Percentiles rank a stretch among this genome's conserved stretches.
Evolutionary conservation across 108 stramenopile genomes (phyloP).

Genomic region (Skeletonema marinoi): DNA sequence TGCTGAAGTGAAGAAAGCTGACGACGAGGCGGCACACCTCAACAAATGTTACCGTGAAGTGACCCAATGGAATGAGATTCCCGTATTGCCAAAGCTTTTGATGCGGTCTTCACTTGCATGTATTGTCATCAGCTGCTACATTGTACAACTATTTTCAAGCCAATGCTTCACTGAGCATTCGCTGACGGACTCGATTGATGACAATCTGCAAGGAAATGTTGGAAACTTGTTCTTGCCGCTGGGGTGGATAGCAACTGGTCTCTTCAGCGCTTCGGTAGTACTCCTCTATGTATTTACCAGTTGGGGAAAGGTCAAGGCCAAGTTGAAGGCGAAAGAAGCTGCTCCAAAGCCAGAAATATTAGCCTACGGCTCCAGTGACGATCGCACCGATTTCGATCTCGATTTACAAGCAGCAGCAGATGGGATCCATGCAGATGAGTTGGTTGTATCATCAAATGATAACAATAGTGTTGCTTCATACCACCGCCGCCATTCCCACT

Average conservation of each 20-base stretch:
- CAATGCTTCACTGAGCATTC: conserved; percentile 49
- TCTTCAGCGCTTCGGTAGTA: conserved; percentile 31
- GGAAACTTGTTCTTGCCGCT: conserved; percentile 48
- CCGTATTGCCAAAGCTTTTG: conserved; percentile 27
- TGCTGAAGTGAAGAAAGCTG: conserved; percentile 47
- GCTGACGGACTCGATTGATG: conserved; percentile 53
- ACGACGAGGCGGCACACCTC: conserved; percentile 46
- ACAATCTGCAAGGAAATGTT: conserved; percentile 50
- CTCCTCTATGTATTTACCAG: conserved; percentile 22
- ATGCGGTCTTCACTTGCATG: conserved; percentile 18
- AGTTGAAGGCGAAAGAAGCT: not conserved
- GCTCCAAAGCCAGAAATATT: not conserved
- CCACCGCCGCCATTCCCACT: no score
- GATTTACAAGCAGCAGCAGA: not conserved
- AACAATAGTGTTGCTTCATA: no score
- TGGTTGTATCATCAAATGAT: not conserved
- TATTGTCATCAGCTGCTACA: conserved; percentile 51
- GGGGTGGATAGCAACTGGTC: conserved; percentile 38
- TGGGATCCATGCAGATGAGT: not conserved
- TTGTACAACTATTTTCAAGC: conserved; percentile 56
- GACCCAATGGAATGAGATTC: conserved; percentile 47
- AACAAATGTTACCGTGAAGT: conserved; percentile 39
- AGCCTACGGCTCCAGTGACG: not conserved
- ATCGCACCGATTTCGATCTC: not conserved
- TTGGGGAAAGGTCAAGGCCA: conserved; percentile 48